Evolutionary conservation across 768 basidiomycete genomes (phyloP), one percentile per base, ranked within the genome.

Genomic region (Boletus patriciae): DNA sequence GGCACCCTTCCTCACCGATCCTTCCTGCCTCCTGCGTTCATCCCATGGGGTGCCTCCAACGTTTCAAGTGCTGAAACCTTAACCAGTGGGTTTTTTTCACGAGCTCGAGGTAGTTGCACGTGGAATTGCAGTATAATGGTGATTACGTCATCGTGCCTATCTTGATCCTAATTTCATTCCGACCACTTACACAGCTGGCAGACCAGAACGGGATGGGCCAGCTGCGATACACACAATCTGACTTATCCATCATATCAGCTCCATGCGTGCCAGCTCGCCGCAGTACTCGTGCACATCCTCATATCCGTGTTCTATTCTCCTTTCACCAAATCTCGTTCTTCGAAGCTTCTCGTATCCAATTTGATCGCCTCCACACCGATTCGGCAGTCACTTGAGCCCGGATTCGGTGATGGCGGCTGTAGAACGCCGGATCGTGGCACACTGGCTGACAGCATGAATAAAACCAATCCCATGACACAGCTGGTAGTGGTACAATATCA

Each of bases 101-200:
- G 46, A 56, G 50, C 47, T 19, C 55, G n/a, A 50, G 15, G 34
- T 34, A 50, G 38, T 60, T 25, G 60, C 66, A 66, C 62, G 63
- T 66, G 61, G 61, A 33, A 34, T 43, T 43, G 45, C 49, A 29
- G 8, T 29, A 29, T 9, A 9, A 29, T 29, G 58, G 45, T 66
- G 64, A 69, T 67, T 69, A 67, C 67, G 38, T 67, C 67, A 67
- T 69, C 64, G 56, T 54, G 23, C 41, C 60, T 65, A 62, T 66
- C 65, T 52, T n/a, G 54, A 65, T 64, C 49, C 49, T 34, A 65
- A 66, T 55, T 65, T 61, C 46, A 61, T 63, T 49, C 52, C 18
- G 43, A 33, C 19, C n/a, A 36, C 21, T 37, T 25, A 33, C 54
- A 29, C 49, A 44, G 62, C 62, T 64, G 52, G 58, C 62, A 55